Base-by-base conservation (phyloP, 768 basidiomycete genomes). In the Mycena belliarum region DNA sequence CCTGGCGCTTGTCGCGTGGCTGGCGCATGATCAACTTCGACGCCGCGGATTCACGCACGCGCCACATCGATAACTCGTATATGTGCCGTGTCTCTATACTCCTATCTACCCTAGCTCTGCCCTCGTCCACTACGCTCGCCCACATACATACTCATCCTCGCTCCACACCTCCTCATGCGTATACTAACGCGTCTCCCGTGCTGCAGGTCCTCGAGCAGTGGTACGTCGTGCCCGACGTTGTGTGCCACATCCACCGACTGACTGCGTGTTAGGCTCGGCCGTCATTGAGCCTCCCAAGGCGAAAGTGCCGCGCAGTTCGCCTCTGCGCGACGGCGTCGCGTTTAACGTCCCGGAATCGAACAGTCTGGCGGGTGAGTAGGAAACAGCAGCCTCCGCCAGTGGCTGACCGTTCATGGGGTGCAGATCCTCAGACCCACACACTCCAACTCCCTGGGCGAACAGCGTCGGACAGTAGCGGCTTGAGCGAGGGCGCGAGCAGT, bases 401-500 rank as follows among this genome's bases (percentile, higher is more conserved):
- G 25, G 20, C 15, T 38, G 29, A 51, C 38, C 6, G 14, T 43
- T 28, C n/a, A 18, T 40, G 42, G 46, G 28, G 56, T 24, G 55
- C 43, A 57, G 49, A 4, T n/a, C 24, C n/a, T 29, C 20, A 12
- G 24, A 52, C n/a, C 33, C 47, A 53, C 47, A 11, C 9, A 24
- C 25, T 52, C 12, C 49, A 44, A 11, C 58, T 59, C 26, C 62
- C 57, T 4, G 62, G 62, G 18, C 49, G 38, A 14, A 42, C 62
- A 0, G 42, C 33, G 20, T 63, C 62, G 41, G 62, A 63, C 21
- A 59, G 59, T 43, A 60, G 58, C 42, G 58, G 58, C 16, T 10
- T 35, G 35, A 35, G 35, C 35, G 35, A 35, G 35, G 35, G 35
- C 37, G 52, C 48, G 21, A 54, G 52, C 20, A 60, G 59, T 28